A percentile compares a stretch with the other conserved stretches of the same genome.
phyloP scores from a whole-genome alignment of 176 grass and related monocot species.

The Zizania latifolia region DNA sequence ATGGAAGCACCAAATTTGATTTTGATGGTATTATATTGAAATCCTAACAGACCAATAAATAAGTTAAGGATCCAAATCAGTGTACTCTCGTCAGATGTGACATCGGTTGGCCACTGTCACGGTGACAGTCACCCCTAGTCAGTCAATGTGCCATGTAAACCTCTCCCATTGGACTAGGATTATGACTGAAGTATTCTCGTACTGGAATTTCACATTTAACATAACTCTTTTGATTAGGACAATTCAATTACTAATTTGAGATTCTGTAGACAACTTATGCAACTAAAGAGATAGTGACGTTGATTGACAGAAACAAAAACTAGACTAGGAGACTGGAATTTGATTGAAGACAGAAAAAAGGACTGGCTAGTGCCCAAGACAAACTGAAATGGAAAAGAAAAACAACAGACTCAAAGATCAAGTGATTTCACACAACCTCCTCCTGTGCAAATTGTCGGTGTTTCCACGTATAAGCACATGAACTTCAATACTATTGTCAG shows the following conservation, averaged over 20 bases:
- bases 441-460: slow-evolving; percentile 41
- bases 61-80: slow-evolving; percentile 17
- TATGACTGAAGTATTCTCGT: background rate
- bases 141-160: background rate
- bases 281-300: too few relatives aligned
- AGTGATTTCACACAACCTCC: slow-evolving; percentile 34
- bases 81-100: background rate
- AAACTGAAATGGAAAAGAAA: background rate
- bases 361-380: background rate
- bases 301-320: background rate
- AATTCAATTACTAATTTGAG: background rate
- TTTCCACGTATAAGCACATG: slow-evolving; percentile 54
- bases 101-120: background rate
- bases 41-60: background rate
- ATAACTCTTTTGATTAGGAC: background rate
- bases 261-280: background rate
- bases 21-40: background rate
- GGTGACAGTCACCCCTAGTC: background rate
- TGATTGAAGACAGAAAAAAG: background rate
- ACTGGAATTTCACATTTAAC: background rate
- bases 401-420: background rate
- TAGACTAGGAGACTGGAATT: background rate
- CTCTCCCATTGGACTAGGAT: background rate
- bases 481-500: slow-evolving; percentile 36
- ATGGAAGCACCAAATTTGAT: background rate